phyloP scores from a whole-genome alignment of 192 early-diverging fungal species.

The Thoreauomyces humboldtii region DNA sequence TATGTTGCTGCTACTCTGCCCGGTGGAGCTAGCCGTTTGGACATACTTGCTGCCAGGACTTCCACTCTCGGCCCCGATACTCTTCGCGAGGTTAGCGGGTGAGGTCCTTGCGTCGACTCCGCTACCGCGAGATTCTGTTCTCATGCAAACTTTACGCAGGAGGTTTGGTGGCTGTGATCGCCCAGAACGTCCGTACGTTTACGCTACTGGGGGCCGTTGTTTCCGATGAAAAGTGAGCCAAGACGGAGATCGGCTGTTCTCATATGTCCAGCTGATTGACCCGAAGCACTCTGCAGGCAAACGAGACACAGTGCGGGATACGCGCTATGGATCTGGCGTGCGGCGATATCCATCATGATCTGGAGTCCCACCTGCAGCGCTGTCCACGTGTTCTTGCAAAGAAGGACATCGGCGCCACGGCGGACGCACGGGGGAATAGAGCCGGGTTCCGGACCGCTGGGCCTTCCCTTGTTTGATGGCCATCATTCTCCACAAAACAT shows the following conservation, averaged over 20 bases:
- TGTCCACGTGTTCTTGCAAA: neutral
- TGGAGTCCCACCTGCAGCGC: slow-evolving; percentile 10
- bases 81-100: no score
- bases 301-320: no score
- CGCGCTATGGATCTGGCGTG: slow-evolving; percentile 5
- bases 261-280: no score
- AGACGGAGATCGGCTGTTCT: no score
- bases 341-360: slow-evolving; percentile 4
- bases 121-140: no score
- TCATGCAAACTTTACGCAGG: no score
- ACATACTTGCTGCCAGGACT: neutral
- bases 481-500: slow-evolving; percentile 81
- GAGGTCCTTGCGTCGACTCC: no score
- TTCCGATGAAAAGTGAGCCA: no score
- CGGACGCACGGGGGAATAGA: neutral
- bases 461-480: slow-evolving; percentile 54
- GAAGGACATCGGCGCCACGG: neutral
- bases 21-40: slow-evolving; percentile 1
- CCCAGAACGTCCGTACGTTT: slow-evolving; percentile 11
- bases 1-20: neutral
- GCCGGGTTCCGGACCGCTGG: slow-evolving; percentile 5
- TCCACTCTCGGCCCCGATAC: no score
- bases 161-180: no score
- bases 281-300: no score
- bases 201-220: no score